Percentiles rank a stretch among this genome's conserved stretches.
Conservation (phyloP, 2,329 filamentous ascomycete species). For the Pestalotiopsis sp. region DNA sequence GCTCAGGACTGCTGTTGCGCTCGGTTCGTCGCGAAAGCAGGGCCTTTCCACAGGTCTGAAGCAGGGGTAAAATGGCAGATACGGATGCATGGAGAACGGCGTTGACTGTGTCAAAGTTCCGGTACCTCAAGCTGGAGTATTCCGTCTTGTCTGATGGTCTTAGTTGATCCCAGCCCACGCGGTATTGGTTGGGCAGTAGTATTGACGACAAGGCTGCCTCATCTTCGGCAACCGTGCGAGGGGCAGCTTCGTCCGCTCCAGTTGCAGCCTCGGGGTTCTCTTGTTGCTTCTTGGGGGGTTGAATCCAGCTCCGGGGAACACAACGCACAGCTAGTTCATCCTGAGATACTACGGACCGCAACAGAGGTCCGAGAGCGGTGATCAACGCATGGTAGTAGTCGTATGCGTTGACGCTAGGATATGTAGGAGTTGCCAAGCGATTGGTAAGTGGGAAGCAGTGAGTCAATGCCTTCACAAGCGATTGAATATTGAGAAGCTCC, state of each 20-base stretch:
- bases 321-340: constrained; percentile 74
- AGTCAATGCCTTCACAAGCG: constrained; percentile 74
- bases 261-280: constrained; percentile 19
- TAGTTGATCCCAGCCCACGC: constrained; percentile 25
- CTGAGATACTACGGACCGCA: constrained; percentile 83
- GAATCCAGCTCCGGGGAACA: constrained; percentile 71
- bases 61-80: constrained; percentile 79
- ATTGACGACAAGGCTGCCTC: constrained; percentile 29
- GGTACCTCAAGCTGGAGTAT: constrained; percentile 44
- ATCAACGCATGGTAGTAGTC: constrained; percentile 82
- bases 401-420: constrained; percentile 78
- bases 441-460: constrained; percentile 74
- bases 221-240: constrained; percentile 24
- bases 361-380: constrained; percentile 73
- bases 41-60: constrained; percentile 83
- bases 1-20: constrained; percentile 32
- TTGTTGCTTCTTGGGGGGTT: constrained; percentile 31
- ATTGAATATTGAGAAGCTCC: constrained; percentile 75
- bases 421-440: constrained; percentile 65
- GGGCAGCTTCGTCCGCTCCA: constrained; percentile 15
- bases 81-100: constrained; percentile 79
- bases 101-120: constrained; percentile 79
- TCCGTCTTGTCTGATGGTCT: constrained; percentile 26
- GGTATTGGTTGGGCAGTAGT: constrained; percentile 26
- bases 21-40: constrained; percentile 68